These are phyloP conservation scores for Petunia hybrid DNA, from an alignment of 305 asterid genomes.

Conservation along the genomic window DNA sequence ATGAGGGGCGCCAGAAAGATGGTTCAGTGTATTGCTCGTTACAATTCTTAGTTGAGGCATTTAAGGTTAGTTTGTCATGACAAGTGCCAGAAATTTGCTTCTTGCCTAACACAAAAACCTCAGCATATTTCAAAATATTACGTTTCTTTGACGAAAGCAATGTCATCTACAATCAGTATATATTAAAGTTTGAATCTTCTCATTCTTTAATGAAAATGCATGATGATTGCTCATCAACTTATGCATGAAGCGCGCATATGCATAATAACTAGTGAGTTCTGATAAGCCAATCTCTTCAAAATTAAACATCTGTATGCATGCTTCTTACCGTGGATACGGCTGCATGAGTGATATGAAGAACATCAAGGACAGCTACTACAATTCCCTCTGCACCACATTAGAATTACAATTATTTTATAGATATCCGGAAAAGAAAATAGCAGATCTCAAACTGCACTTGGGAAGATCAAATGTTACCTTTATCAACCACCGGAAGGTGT, in stretches of 20 bases:
- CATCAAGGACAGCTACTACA: conserved; percentile 83
- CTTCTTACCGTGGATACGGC: conserved; percentile 85
- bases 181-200: conserved; percentile 8
- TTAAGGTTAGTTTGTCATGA: conserved; percentile 17
- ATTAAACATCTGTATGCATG: conserved; percentile 26
- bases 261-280: conserved; percentile 19
- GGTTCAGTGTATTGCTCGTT: not conserved
- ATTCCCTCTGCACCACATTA: conserved; percentile 66
- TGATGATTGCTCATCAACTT: not conserved
- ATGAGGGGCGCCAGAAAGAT: not conserved
- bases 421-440: conserved; percentile 10
- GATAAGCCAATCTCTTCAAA: not conserved
- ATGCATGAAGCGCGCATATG: not conserved
- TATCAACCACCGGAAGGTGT: conserved; percentile 92
- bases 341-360: conserved; percentile 87
- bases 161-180: not conserved
- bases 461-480: conserved; percentile 56
- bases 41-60: conserved; percentile 21
- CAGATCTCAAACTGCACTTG: not conserved
- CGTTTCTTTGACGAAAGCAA: not conserved
- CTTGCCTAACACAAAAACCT: not conserved
- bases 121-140: not conserved
- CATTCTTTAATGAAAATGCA: not conserved
- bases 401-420: not conserved
- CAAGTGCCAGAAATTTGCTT: not conserved